These are phyloP conservation scores for Quercus gilva DNA, from an alignment of 306 rosid genomes.

Conservation along the genomic window DNA sequence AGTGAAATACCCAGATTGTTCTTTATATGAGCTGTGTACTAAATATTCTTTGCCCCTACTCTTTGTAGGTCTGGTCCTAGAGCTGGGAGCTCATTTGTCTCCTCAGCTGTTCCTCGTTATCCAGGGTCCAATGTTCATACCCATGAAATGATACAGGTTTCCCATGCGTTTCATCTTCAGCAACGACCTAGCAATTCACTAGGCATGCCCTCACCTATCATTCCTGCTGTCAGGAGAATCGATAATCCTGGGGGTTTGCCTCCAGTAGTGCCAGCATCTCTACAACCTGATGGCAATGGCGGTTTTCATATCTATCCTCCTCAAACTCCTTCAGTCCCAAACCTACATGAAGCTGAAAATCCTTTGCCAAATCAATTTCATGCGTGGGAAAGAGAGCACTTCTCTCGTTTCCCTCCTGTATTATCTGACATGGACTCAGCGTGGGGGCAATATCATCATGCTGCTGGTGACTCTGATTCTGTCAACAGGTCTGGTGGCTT, in stretches of 20 bases:
- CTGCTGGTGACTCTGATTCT: slow-evolving; percentile 17
- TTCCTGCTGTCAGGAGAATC: slow-evolving; percentile 9
- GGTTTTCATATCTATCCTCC: slow-evolving; percentile 12
- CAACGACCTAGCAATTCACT: slow-evolving; percentile 3
- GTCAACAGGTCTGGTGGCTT: slow-evolving; percentile 9
- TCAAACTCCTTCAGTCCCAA: slow-evolving; percentile 4
- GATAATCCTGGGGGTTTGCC: slow-evolving; percentile 6
- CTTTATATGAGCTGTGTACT: not conserved
- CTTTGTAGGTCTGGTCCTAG: slow-evolving; percentile 17
- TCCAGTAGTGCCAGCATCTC: not conserved
- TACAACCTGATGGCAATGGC: not conserved
- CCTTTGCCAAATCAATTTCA: slow-evolving; percentile 3
- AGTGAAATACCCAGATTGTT: not conserved
- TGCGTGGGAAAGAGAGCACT: slow-evolving; percentile 17
- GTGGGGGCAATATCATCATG: slow-evolving; percentile 1
- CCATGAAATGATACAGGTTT: slow-evolving; percentile 9
- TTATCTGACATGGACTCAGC: slow-evolving; percentile 4
- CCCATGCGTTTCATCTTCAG: slow-evolving; percentile 11
- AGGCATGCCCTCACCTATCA: not conserved
- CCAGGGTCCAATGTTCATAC: not conserved
- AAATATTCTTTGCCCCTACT: not conserved
- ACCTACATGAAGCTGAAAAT: slow-evolving; percentile 15
- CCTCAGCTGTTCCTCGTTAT: slow-evolving; percentile 8
- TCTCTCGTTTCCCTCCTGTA: slow-evolving; percentile 3
- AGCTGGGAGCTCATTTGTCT: slow-evolving; percentile 18